phyloP scores from a whole-genome alignment of 495 filamentous ascomycete species.

The Penicillium fimorum region DNA sequence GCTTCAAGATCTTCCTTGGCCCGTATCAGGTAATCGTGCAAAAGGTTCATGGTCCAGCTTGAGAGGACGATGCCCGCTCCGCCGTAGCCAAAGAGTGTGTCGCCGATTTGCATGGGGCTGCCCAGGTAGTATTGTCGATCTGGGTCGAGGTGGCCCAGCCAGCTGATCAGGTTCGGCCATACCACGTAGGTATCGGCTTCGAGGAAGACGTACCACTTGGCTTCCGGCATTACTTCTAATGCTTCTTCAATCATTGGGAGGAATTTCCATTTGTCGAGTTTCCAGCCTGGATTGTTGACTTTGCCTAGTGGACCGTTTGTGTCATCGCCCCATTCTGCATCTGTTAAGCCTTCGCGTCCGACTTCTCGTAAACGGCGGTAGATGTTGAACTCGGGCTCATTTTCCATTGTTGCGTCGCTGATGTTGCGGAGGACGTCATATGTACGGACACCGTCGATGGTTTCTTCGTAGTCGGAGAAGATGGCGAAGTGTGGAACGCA shows the following conservation, averaged over 20 bases:
- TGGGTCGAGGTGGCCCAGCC: constrained; percentile 52
- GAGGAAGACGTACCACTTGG: constrained; percentile 64
- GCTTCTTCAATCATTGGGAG: constrained; percentile 59
- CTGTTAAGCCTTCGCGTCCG: constrained; percentile 35
- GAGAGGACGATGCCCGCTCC: constrained; percentile 59
- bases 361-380: constrained; percentile 41
- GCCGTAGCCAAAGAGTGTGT: constrained; percentile 56
- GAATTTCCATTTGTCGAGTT: constrained; percentile 67
- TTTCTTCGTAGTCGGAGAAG: constrained; percentile 49
- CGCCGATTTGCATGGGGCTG: constrained; percentile 40
- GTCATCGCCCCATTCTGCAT: constrained; percentile 31
- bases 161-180: constrained; percentile 60
- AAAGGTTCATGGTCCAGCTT: constrained; percentile 20
- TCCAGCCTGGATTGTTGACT: constrained; percentile 52
- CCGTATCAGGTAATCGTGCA: constrained; percentile 21
- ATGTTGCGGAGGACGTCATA: constrained; percentile 43
- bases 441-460: constrained; percentile 36
- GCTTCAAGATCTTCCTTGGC: constrained; percentile 27
- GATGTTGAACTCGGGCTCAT: constrained; percentile 43
- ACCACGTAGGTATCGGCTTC: constrained; percentile 64
- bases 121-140: constrained; percentile 54
- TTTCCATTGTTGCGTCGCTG: constrained; percentile 31
- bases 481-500: constrained; percentile 44
- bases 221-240: constrained; percentile 49
- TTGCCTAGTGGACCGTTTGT: constrained; percentile 38